Evolutionary conservation across 768 basidiomycete species (phyloP).

Genomic region (Termitomyces sp.): DNA sequence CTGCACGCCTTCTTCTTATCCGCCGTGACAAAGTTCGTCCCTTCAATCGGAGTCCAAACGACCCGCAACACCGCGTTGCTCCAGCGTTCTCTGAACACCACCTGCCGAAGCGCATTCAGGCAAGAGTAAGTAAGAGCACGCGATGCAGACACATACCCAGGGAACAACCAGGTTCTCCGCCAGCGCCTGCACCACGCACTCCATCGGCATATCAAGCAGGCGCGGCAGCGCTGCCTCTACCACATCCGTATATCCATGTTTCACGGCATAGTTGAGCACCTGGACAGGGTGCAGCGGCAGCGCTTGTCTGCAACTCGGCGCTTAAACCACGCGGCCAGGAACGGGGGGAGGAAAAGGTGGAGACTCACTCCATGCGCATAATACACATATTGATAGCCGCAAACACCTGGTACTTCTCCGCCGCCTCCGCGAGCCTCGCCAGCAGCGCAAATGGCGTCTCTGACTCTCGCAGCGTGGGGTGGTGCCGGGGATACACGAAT

Average conservation of each 20-base stretch:
- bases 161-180: background rate
- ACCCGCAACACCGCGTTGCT: background rate
- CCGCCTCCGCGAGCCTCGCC: background rate
- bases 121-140: background rate
- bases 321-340: no score
- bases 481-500: slow-evolving; percentile 4
- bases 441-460: background rate
- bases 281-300: background rate
- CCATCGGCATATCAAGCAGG: slow-evolving; percentile 3
- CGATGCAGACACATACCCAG: background rate
- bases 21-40: background rate
- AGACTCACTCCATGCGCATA: slow-evolving; percentile 3
- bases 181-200: background rate
- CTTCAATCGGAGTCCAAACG: background rate
- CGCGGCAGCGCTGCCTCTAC: background rate
- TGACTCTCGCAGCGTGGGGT: background rate
- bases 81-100: background rate
- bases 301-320: background rate
- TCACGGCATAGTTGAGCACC: background rate
- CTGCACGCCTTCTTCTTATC: background rate
- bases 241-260: background rate
- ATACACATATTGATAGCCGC: slow-evolving; percentile 2
- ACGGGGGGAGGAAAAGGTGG: no score
- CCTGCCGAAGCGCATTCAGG: background rate
- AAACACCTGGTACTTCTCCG: slow-evolving; percentile 10